These are phyloP conservation scores for Trichoderma sp. DNA, from an alignment of 2,329 filamentous ascomycete species.

Conservation along the genomic window DNA sequence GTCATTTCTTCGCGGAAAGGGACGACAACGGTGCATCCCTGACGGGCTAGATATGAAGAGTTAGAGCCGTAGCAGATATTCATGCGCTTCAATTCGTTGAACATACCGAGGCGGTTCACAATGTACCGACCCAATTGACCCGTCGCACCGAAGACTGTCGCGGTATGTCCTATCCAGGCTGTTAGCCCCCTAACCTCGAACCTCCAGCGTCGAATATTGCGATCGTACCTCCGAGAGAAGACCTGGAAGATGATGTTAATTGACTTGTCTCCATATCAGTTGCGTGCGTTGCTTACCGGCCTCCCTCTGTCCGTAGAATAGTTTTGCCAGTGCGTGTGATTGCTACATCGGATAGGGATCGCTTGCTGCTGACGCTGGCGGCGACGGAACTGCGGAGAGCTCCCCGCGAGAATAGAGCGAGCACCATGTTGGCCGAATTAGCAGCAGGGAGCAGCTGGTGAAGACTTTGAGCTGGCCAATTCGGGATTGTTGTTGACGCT, in stretches of 20 bases:
- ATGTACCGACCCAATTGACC: conserved; percentile 96
- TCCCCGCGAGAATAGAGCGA: conserved; percentile 1
- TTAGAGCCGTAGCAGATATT: conserved; percentile 24
- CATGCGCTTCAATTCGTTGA: not conserved
- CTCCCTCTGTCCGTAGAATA: conserved; percentile 82
- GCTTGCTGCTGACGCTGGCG: conserved; percentile 41
- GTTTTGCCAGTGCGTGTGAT: conserved; percentile 97
- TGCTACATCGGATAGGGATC: conserved; percentile 73
- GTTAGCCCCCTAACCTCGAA: conserved; percentile 28
- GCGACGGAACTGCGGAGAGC: conserved; percentile 10
- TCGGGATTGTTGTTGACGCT: not conserved
- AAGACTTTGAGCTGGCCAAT: conserved; percentile 14
- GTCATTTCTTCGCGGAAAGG: conserved; percentile 97
- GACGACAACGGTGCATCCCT: conserved; percentile 91
- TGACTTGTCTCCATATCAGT: conserved; percentile 30
- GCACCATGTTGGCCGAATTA: conserved; percentile 5
- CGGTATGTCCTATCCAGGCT: conserved; percentile 72
- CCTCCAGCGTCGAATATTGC: conserved; percentile 2
- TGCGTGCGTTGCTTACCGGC: conserved; percentile 62
- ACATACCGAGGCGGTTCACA: conserved; percentile 81
- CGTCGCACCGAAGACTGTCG: conserved; percentile 96
- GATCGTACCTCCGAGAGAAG: conserved; percentile 75
- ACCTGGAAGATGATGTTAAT: conserved; percentile 53
- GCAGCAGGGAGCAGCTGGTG: conserved; percentile 1
- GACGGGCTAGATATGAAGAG: conserved; percentile 59